Percentiles rank a stretch among this genome's conserved stretches.
Conservation (phyloP, 305 asterid species). For the Rubia tinctorum region DNA sequence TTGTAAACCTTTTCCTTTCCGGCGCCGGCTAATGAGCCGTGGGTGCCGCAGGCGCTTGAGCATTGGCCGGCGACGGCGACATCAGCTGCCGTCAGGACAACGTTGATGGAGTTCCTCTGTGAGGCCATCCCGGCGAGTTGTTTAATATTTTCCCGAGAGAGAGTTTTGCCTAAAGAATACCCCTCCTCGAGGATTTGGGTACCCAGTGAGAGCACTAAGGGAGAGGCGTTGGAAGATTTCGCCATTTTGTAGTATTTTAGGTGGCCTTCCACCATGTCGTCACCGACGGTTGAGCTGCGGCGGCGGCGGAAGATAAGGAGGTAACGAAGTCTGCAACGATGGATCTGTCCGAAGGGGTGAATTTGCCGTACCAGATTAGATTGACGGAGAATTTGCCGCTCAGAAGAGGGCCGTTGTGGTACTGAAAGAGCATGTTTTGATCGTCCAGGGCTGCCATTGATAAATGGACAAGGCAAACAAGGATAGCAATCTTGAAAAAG, state of each 20-base stretch:
- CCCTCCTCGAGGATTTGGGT: constrained; percentile 39
- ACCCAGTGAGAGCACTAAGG: constrained; percentile 32
- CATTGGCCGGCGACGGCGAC: constrained; percentile 27
- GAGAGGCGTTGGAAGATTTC: constrained; percentile 32
- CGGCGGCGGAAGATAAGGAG: constrained; percentile 30
- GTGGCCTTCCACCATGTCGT: constrained; percentile 52
- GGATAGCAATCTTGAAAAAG: constrained; percentile 13
- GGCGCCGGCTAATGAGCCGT: constrained; percentile 13
- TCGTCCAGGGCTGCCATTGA: constrained; percentile 22
- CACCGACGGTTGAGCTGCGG: constrained; percentile 35
- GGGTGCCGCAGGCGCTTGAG: constrained; percentile 24
- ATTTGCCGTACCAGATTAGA: constrained; percentile 61
- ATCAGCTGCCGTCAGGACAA: constrained; percentile 27
- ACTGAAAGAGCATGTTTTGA: constrained; percentile 29
- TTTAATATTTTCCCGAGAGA: constrained; percentile 27
- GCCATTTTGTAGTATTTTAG: constrained; percentile 40
- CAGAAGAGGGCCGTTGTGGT: constrained; percentile 61
- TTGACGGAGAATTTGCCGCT: constrained; percentile 42
- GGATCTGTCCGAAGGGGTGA: constrained; percentile 45
- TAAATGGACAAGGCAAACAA: constrained; percentile 22
- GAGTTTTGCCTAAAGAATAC: constrained; percentile 43
- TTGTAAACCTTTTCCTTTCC: constrained; percentile 13
- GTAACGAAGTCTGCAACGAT: constrained; percentile 48
- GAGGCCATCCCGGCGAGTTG: constrained; percentile 40
- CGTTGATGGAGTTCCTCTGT: constrained; percentile 21